Evolutionary conservation across 2,329 filamentous ascomycete species (phyloP), one percentile per base, ranked within the genome.

Genomic region (Nemania sp.): DNA sequence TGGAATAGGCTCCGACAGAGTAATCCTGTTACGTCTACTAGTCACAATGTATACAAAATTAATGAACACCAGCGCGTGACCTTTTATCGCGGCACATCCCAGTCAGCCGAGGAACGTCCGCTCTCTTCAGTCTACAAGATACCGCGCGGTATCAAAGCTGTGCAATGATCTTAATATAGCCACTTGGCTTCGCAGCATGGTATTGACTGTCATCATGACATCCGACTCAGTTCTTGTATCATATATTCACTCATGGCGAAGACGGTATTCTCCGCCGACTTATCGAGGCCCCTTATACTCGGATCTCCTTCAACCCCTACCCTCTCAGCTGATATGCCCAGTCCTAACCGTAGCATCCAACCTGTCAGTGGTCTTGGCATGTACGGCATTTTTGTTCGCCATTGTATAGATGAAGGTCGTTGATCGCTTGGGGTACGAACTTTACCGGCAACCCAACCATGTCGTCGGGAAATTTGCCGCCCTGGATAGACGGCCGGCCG

Each of bases 361-460:
- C 46, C 43, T 57, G 46, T 48, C 36, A 43, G 37, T 26, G 19
- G 30, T 15, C 54, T 57, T 54, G 46, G 54, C 54, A 19, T 40
- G 23, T 40, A 48, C 54, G 54, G 54, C 54, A 57, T 41, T 57
- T 61, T 44, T 51, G 17, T 42, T 46, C 40, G 37, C 37, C 37
- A 47, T 54, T 52, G 20, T 49, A 17, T 46, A 46, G 24, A 48
- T 50, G 28, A 43, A 48, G 37, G 39, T 49, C 28, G 30, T 26
- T 54, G 46, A 53, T 53, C 24, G 36, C 36, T 59, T 45, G 19
- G 47, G 30, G 44, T 37, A 50, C 33, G 44, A 60, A 39, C 49
- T 63, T 63, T 63, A 53, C 61, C 62, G 61, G 54, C 12, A 52
- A 50, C 19, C 42, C 52, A 59, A 54, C 48, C 53, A 40, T 45